Percentiles rank a stretch among this genome's conserved stretches.
These are phyloP conservation scores for Parathielavia hyrcaniae DNA, from an alignment of 495 filamentous ascomycete species.

Conservation along the genomic window DNA sequence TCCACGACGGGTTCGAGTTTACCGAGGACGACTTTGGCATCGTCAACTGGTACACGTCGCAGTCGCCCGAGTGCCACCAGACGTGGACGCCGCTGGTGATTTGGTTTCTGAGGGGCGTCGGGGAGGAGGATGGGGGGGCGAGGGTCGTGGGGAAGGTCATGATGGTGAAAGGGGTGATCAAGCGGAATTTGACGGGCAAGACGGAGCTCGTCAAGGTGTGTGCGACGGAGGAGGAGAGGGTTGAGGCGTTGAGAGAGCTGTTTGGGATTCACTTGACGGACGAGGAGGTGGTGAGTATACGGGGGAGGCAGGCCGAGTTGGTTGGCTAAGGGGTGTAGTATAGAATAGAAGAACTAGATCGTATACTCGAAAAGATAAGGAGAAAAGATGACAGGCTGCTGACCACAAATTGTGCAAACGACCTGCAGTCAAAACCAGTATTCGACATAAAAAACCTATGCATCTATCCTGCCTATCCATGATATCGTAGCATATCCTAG, in stretches of 20 bases:
- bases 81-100: slow-evolving; percentile 47
- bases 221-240: slow-evolving; percentile 47
- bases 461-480: slow-evolving; percentile 6
- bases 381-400: no score
- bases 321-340: not conserved
- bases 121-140: slow-evolving; percentile 25
- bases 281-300: slow-evolving; percentile 47
- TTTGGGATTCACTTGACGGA: slow-evolving; percentile 51
- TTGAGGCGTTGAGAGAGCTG: slow-evolving; percentile 46
- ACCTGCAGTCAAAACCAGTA: no score
- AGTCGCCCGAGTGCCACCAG: slow-evolving; percentile 43
- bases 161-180: slow-evolving; percentile 50
- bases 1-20: slow-evolving; percentile 54
- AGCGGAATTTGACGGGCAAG: slow-evolving; percentile 53
- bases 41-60: slow-evolving; percentile 51
- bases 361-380: not conserved
- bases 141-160: slow-evolving; percentile 55
- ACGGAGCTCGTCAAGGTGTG: slow-evolving; percentile 48
- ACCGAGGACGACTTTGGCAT: slow-evolving; percentile 55
- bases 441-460: not conserved
- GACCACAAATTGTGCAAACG: no score
- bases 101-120: slow-evolving; percentile 47
- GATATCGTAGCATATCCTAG: slow-evolving; percentile 7
- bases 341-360: not conserved
- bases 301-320: slow-evolving; percentile 46